These are phyloP conservation scores for Teunomyces aglyptinius DNA, from an alignment of 805 yeast species.

Conservation along the genomic window DNA sequence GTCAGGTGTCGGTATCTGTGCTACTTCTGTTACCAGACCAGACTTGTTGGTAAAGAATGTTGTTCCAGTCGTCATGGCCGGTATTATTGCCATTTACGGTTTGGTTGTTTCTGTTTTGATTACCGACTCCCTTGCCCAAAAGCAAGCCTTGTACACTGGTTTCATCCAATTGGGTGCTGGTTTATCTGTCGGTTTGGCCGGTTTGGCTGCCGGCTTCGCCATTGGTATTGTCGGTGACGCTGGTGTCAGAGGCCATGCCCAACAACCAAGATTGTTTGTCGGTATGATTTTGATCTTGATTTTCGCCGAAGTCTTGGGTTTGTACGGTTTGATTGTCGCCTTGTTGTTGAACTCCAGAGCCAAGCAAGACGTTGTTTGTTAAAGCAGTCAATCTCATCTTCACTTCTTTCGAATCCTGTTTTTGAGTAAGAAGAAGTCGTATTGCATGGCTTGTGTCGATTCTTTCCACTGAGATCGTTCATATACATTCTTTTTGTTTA, in stretches of 20 bases:
- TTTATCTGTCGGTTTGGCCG: slow-evolving; percentile 93
- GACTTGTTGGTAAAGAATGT: slow-evolving; percentile 89
- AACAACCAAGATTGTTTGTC: slow-evolving; percentile 96
- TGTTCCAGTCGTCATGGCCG: slow-evolving; percentile 98
- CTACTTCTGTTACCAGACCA: slow-evolving; percentile 96
- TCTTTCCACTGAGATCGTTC: not conserved
- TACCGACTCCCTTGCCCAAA: slow-evolving; percentile 83
- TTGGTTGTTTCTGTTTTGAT: slow-evolving; percentile 94
- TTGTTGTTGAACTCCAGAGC: slow-evolving; percentile 97
- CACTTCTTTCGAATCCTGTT: slow-evolving; percentile 6
- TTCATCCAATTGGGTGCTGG: slow-evolving; percentile 99
- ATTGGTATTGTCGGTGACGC: slow-evolving; percentile 99
- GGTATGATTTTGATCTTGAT: slow-evolving; percentile 98
- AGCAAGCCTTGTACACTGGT: slow-evolving; percentile 93
- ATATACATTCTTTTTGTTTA: slow-evolving; percentile 5
- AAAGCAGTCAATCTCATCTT: slow-evolving; percentile 22
- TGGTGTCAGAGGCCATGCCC: slow-evolving; percentile 98
- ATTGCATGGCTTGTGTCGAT: slow-evolving; percentile 4
- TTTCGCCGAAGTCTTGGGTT: slow-evolving; percentile 98
- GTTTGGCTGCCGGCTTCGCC: slow-evolving; percentile 98
- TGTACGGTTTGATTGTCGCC: slow-evolving; percentile 97
- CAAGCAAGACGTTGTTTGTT: slow-evolving; percentile 84
- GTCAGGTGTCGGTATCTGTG: slow-evolving; percentile 99
- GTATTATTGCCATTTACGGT: slow-evolving; percentile 98
- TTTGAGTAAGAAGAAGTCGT: slow-evolving; percentile 4